Evolutionary conservation across 2,329 filamentous ascomycete genomes (phyloP), one percentile per base, ranked within the genome.

Genomic region (Venturia carpophila): DNA sequence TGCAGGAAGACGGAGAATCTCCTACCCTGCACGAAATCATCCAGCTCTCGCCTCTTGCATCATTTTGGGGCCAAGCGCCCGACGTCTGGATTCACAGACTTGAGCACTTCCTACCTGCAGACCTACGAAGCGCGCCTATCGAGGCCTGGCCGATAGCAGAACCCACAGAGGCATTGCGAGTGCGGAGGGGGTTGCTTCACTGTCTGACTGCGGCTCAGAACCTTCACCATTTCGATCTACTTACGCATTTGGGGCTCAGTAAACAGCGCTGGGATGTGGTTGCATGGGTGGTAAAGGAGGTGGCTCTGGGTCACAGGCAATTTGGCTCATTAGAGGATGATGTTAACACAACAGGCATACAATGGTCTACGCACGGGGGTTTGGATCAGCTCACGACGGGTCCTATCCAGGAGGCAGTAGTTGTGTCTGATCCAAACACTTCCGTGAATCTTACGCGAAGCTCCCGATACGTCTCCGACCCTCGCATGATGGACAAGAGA

Each of bases 201-300:
- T 27, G 19, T 7, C 52, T 62, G 13, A 43, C 41, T 17, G 37
- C 62, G 24, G 39, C 64, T 24, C 52, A 61, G 27, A 43, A 42
- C 60, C 67, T 70, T 58, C 68, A 70, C n/a, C 68, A 69, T 2
- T 65, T 76, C 9, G 77, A 80, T 66, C 67, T 80, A 9, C 70
- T 81, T 21, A 71, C 69, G 63, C 68, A 79, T 64, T 67, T 81
- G 2, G 78, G 74, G 2, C 62, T 78, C 34, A 69, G 71, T 1
- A 71, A 77, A 67, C 71, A 73, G 21, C 73, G 78, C 52, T 81
- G 79, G 79, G 72, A 72, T 64, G 72, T 75, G 30, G 75, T 78
- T 3, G 71, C 79, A 17, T 81, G 79, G 79, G 52, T 58, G 19
- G 52, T 58, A 15, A 58, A 58, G 37, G 52, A 58, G 52, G 52